Base-by-base conservation (phyloP, 805 yeast species). In the Kuraishia molischiana region DNA sequence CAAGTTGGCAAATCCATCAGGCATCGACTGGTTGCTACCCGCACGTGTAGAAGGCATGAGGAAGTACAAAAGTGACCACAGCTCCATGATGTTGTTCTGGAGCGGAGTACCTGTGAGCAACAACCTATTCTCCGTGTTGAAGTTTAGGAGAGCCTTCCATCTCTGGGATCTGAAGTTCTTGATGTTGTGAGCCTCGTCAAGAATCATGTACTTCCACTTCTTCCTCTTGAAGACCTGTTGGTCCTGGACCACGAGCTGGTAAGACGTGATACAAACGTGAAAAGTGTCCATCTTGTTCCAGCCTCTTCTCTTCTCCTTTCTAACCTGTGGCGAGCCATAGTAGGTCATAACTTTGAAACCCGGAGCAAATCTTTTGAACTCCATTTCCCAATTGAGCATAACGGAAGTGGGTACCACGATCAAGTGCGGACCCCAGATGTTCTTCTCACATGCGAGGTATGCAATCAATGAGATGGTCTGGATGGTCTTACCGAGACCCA, bases 311-410 rank as follows among this genome's bases (percentile, higher is more conserved):
- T 92, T 92, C 46, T 85, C 92, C 35, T 89, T 89, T 53, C 99
- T 79, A 56, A 92, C 97, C 50, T 85, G 95, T 0, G 97, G 98
- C 13, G 94, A 79, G 0, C 99, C 99, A 51, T 90, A 92, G 57
- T 92, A 92, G 0, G 97, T 92, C 55, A 92, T 54, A 3, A 92
- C 92, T 57, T 94, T 90, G 57, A 92, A 83, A 0, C 98, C 99
- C 0, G 99, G 99, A 1, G 97, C 97, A 66, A 92, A 92, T 50
- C 95, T 76, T 52, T 94, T 92, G 62, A 92, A 89, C 53, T 92
- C 99, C 97, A 94, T 90, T 57, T 92, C 99, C 99, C 99, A 92
- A 53, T 92, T 92, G 38, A 92, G 73, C 79, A 92, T 79, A 5
- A 92, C 99, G 13, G 96, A 85, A 0, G 99, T 92, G 3, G 99